phyloP scores from a whole-genome alignment of 352 stramenopile genomes.

The Phytophthora lateralis region DNA sequence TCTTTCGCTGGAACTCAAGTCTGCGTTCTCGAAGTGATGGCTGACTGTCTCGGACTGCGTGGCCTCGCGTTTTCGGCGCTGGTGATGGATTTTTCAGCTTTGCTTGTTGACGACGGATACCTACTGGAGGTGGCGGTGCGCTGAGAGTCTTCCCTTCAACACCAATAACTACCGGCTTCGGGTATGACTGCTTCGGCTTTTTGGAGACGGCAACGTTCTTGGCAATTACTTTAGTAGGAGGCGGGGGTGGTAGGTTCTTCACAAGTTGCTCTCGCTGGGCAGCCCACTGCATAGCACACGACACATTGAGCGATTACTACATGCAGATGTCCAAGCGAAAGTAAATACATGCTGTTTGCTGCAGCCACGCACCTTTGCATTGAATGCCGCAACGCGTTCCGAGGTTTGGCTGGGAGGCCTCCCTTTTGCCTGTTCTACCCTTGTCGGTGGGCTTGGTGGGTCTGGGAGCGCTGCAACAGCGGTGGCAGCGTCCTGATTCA shows the following conservation, averaged over 20 bases:
- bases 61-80: slow-evolving; percentile 11
- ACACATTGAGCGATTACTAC: not conserved
- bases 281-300: slow-evolving; percentile 38
- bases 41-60: slow-evolving; percentile 8
- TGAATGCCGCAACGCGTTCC: slow-evolving; percentile 65
- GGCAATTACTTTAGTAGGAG: slow-evolving; percentile 16
- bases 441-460: slow-evolving; percentile 22
- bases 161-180: slow-evolving; percentile 22
- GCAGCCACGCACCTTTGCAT: slow-evolving; percentile 40
- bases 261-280: slow-evolving; percentile 48
- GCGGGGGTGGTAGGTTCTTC: slow-evolving; percentile 24
- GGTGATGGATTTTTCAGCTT: slow-evolving; percentile 20
- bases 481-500: slow-evolving; percentile 19
- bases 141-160: slow-evolving; percentile 8
- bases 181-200: slow-evolving; percentile 21
- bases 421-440: not conserved
- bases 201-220: slow-evolving; percentile 12
- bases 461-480: slow-evolving; percentile 32
- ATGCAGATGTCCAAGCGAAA: no score
- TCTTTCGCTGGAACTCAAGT: slow-evolving; percentile 47
- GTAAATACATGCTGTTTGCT: not conserved
- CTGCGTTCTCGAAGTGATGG: slow-evolving; percentile 29
- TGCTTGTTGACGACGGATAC: slow-evolving; percentile 11
- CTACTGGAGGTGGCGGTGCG: slow-evolving; percentile 21
- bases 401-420: slow-evolving; percentile 8